These are phyloP conservation scores for Parathielavia hyrcaniae DNA, from an alignment of 495 filamentous ascomycete genomes.

Conservation along the genomic window DNA sequence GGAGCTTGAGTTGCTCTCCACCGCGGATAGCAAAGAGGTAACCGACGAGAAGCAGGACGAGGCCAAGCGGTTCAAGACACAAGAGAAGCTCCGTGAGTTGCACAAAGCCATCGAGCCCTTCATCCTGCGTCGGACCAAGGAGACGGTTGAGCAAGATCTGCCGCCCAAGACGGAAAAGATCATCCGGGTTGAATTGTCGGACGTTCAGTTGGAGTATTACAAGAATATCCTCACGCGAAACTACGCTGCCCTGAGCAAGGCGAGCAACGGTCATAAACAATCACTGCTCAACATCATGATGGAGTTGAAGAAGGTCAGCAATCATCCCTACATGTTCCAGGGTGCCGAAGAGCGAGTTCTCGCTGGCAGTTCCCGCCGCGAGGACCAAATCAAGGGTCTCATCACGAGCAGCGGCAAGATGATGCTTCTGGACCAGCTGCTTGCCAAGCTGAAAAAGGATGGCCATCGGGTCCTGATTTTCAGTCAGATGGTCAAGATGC, in stretches of 20 bases:
- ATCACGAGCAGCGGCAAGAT: conserved; percentile 98
- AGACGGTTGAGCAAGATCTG: conserved; percentile 90
- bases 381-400: conserved; percentile 81
- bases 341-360: conserved; percentile 85
- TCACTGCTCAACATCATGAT: conserved; percentile 99
- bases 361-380: conserved; percentile 64
- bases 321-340: conserved; percentile 96
- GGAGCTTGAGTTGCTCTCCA: conserved; percentile 62
- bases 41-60: conserved; percentile 31
- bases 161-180: conserved; percentile 98
- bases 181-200: conserved; percentile 90
- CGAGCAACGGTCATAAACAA: conserved; percentile 79
- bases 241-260: conserved; percentile 88
- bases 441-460: conserved; percentile 84
- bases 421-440: conserved; percentile 92
- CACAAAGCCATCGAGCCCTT: conserved; percentile 74
- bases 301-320: conserved; percentile 98
- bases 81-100: conserved; percentile 53
- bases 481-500: conserved; percentile 99
- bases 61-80: conserved; percentile 32
- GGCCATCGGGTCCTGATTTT: conserved; percentile 96
- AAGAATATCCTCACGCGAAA: conserved; percentile 97
- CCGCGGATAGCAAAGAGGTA: conserved; percentile 36
- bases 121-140: conserved; percentile 95
- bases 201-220: conserved; percentile 95